These are phyloP conservation scores for Citrus hindsii DNA, from an alignment of 345 rosid genomes.

Conservation along the genomic window DNA sequence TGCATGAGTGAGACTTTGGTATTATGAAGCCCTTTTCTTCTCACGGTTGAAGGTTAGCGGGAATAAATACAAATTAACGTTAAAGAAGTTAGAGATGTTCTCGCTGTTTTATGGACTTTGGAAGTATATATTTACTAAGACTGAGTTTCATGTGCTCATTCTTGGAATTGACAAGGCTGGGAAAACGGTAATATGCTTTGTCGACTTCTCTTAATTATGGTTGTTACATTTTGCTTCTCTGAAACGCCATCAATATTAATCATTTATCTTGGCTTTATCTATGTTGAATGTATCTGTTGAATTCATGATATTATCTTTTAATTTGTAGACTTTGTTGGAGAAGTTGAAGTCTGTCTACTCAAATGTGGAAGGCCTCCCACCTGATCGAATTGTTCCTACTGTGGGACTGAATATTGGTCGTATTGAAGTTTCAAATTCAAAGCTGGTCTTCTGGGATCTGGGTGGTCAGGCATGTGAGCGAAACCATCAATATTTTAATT, in stretches of 20 bases:
- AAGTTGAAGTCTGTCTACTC: slow-evolving; percentile 80
- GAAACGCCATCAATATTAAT: not conserved
- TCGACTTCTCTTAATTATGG: not conserved
- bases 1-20: slow-evolving; percentile 10
- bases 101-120: slow-evolving; percentile 93
- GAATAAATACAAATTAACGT: slow-evolving; percentile 6
- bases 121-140: slow-evolving; percentile 80
- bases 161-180: slow-evolving; percentile 99
- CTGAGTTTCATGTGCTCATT: slow-evolving; percentile 90
- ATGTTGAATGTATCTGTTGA: not conserved
- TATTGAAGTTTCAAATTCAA: slow-evolving; percentile 70
- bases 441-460: slow-evolving; percentile 95
- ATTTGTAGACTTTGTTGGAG: slow-evolving; percentile 82
- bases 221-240: not conserved
- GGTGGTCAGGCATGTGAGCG: slow-evolving; percentile 83
- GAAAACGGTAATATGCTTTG: slow-evolving; percentile 60
- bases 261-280: not conserved
- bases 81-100: slow-evolving; percentile 64
- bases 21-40: slow-evolving; percentile 10
- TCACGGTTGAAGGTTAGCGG: slow-evolving; percentile 16
- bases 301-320: slow-evolving; percentile 7
- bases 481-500: not conserved
- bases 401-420: slow-evolving; percentile 98
- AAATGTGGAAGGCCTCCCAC: slow-evolving; percentile 87
- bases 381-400: slow-evolving; percentile 97